phyloP scores from a whole-genome alignment of 345 rosid genomes.

The Eucalyptus victrix region DNA sequence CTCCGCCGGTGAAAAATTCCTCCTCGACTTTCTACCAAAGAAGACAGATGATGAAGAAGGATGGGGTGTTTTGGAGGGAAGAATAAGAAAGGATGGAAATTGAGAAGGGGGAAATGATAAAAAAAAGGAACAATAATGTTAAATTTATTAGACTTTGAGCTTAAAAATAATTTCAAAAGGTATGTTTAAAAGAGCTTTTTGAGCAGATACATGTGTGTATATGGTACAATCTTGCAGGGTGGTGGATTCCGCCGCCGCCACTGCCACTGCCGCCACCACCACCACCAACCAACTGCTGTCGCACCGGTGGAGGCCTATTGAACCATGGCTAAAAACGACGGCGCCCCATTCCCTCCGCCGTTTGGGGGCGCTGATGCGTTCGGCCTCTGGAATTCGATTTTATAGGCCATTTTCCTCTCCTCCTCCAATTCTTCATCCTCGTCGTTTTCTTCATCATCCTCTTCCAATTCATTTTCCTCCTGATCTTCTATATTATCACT shows the following conservation, averaged over 20 bases:
- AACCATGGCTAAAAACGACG: not conserved
- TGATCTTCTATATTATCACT: not conserved
- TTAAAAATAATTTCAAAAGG: not conserved
- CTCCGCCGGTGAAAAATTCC: not conserved
- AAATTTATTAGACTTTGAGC: not conserved
- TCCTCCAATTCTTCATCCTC: not conserved
- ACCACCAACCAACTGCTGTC: not conserved
- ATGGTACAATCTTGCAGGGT: not conserved
- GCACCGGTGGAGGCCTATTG: not conserved
- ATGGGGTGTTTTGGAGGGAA: not conserved
- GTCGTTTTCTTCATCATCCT: not conserved
- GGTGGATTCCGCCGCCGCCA: not conserved
- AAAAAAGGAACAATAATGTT: not conserved
- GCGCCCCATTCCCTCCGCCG: not conserved
- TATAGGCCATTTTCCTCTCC: slow-evolving; percentile 1
- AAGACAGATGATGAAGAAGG: not conserved
- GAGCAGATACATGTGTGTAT: not conserved
- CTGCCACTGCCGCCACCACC: not conserved
- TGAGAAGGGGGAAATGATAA: not conserved
- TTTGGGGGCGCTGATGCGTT: not conserved
- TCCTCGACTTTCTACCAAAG: not conserved
- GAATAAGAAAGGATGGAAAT: not conserved
- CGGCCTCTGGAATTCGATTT: not conserved
- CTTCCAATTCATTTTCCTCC: not conserved
- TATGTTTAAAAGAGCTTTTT: not conserved